These are phyloP conservation scores for Alternaria conjuncta DNA, from an alignment of 2,329 filamentous ascomycete genomes.

Conservation along the genomic window DNA sequence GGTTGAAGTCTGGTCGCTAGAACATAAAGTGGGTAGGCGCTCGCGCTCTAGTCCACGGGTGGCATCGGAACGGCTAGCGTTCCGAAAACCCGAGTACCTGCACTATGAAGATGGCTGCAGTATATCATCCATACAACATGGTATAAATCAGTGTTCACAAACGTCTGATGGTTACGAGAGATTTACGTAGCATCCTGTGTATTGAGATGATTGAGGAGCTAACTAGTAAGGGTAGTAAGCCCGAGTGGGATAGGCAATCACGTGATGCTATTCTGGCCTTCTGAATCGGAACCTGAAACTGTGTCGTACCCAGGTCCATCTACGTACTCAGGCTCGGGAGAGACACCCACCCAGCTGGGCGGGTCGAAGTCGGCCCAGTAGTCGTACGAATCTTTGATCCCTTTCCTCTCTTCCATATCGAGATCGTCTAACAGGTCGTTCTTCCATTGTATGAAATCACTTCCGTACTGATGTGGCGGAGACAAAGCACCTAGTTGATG, in stretches of 20 bases:
- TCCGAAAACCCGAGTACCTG: not conserved
- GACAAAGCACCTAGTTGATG: not conserved
- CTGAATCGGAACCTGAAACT: not conserved
- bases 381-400: not conserved
- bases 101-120: not conserved
- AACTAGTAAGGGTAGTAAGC: not conserved
- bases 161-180: not conserved
- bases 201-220: not conserved
- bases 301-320: not conserved
- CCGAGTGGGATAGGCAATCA: not conserved
- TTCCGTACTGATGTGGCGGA: not conserved
- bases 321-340: not conserved
- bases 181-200: not conserved
- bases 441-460: not conserved
- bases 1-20: not conserved
- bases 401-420: not conserved
- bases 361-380: not conserved
- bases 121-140: not conserved
- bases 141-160: not conserved
- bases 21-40: too few relatives aligned
- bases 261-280: not conserved
- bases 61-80: not conserved
- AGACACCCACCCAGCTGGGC: not conserved
- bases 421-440: not conserved
- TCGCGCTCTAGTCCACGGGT: not conserved